A percentile compares a stretch with the other conserved stretches of the same genome.
These are phyloP conservation scores for Sugiyamaella lignohabitans DNA, from an alignment of 805 yeast genomes.

Conservation along the genomic window DNA sequence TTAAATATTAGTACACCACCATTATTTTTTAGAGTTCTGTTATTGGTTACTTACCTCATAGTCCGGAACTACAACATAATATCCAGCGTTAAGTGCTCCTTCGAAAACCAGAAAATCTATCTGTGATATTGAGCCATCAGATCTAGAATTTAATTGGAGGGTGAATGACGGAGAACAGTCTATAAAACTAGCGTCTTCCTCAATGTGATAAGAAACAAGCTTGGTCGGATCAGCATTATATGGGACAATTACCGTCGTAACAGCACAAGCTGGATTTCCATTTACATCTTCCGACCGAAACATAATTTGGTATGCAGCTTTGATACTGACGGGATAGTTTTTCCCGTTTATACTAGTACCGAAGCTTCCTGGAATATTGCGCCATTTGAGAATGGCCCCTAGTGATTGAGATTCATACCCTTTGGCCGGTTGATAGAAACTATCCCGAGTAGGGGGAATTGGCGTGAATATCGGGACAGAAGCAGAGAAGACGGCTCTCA, in stretches of 20 bases:
- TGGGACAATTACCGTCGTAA: slow-evolving; percentile 19
- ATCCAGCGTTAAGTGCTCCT: slow-evolving; percentile 18
- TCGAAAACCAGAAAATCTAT: slow-evolving; percentile 17
- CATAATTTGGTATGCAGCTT: slow-evolving; percentile 17
- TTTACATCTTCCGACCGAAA: slow-evolving; percentile 14
- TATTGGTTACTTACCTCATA: too few species aligned
- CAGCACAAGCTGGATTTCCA: slow-evolving; percentile 14
- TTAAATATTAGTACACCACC: too few species aligned
- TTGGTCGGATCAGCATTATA: slow-evolving; percentile 5
- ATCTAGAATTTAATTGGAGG: slow-evolving; percentile 14
- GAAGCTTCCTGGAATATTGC: slow-evolving; percentile 1
- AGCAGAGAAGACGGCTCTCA: too few species aligned
- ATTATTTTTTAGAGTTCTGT: too few species aligned
- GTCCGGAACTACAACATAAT: slow-evolving; percentile 22
- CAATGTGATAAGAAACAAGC: slow-evolving; percentile 22
- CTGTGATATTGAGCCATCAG: background rate
- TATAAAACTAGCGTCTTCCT: slow-evolving; percentile 22
- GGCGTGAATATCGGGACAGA: too few species aligned
- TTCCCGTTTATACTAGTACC: slow-evolving; percentile 1
- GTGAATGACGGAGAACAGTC: slow-evolving; percentile 25
- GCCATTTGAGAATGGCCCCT: slow-evolving; percentile 6
- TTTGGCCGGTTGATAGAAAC: background rate
- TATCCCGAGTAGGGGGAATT: background rate
- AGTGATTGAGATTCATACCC: background rate
- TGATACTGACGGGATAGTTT: background rate